A percentile compares a stretch with the other conserved stretches of the same genome.
phyloP scores from a whole-genome alignment of 768 basidiomycete species.

The Auriculariales sp. region DNA sequence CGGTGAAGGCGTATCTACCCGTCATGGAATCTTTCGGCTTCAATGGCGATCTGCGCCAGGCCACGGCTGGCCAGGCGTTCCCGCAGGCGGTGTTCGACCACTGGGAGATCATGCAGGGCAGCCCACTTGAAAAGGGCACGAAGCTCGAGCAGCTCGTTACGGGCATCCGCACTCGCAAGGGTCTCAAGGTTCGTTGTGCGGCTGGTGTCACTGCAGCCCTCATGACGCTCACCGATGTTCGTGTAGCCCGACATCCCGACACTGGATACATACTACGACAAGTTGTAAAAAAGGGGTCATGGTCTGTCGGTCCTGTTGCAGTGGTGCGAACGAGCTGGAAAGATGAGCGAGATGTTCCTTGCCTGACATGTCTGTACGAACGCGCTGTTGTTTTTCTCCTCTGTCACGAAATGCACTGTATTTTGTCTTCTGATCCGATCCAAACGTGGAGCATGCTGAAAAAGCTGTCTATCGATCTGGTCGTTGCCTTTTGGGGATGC shows the following conservation, averaged over 20 bases:
- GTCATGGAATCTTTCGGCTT: conserved; percentile 92
- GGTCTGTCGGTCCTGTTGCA: not conserved
- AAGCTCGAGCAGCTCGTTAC: conserved; percentile 79
- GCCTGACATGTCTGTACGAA: not conserved
- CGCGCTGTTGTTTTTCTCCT: too few species aligned
- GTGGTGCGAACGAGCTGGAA: not conserved
- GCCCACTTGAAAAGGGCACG: conserved; percentile 78
- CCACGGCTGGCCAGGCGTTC: conserved; percentile 96
- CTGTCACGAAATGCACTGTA: too few species aligned
- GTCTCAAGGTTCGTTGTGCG: conserved; percentile 57
- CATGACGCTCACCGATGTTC: conserved; percentile 8
- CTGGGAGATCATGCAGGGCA: conserved; percentile 75
- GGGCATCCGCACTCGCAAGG: conserved; percentile 80
- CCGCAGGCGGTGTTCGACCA: conserved; percentile 91
- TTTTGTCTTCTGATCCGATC: too few species aligned
- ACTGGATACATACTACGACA: conserved; percentile 89
- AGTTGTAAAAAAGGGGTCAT: too few species aligned
- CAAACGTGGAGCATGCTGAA: too few species aligned
- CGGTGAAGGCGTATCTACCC: conserved; percentile 91
- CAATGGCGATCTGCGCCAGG: conserved; percentile 87
- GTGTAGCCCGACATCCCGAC: conserved; percentile 71
- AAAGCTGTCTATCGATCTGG: too few species aligned
- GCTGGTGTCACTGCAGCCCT: not conserved
- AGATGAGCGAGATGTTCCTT: not conserved
- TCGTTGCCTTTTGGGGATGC: too few species aligned